A percentile compares a stretch with the other conserved stretches of the same genome.
Evolutionary conservation across 345 rosid species (phyloP).

Genomic region (Aquilaria sinensis): DNA sequence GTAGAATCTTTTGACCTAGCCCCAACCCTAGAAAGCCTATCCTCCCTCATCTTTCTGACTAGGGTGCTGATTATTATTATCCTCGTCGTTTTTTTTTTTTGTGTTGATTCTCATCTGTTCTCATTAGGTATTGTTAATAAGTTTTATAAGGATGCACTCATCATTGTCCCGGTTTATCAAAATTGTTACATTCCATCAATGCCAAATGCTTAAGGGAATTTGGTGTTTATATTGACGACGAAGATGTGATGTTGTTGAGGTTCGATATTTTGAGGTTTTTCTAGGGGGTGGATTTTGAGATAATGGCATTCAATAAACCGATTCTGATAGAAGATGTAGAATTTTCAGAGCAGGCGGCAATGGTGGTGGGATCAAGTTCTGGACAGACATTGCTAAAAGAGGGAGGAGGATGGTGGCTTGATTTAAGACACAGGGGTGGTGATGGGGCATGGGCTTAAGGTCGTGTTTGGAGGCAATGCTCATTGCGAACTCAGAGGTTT

Average conservation of each 20-base stretch:
- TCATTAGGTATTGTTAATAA: slow-evolving; percentile 25
- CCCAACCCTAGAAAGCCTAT: too few relatives aligned
- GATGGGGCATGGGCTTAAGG: slow-evolving; percentile 9
- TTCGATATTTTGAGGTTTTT: slow-evolving; percentile 64
- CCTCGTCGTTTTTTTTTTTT: slow-evolving; percentile 40
- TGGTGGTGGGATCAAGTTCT: slow-evolving; percentile 41
- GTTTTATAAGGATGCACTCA: slow-evolving; percentile 34
- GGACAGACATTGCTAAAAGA: slow-evolving; percentile 71
- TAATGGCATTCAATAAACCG: slow-evolving; percentile 9
- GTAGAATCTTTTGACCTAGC: slow-evolving; percentile 23
- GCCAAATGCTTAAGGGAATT: slow-evolving; percentile 59
- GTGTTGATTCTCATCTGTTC: background rate
- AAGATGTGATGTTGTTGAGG: slow-evolving; percentile 40
- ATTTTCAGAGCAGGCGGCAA: slow-evolving; percentile 56
- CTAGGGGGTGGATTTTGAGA: slow-evolving; percentile 30
- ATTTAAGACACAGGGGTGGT: slow-evolving; percentile 37
- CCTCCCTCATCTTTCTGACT: slow-evolving; percentile 47
- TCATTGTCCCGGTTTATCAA: slow-evolving; percentile 54
- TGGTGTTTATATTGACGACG: slow-evolving; percentile 54
- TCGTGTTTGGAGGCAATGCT: slow-evolving; percentile 54
- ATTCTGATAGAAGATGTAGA: background rate
- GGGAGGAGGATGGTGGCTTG: slow-evolving; percentile 34
- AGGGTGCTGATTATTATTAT: slow-evolving; percentile 42
- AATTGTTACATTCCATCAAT: slow-evolving; percentile 58
- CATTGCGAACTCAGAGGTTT: too few relatives aligned